A percentile compares a stretch with the other conserved stretches of the same genome.
These are phyloP conservation scores for Psilocybe mexicana DNA, from an alignment of 1,284 basidiomycete genomes.

Conservation along the genomic window DNA sequence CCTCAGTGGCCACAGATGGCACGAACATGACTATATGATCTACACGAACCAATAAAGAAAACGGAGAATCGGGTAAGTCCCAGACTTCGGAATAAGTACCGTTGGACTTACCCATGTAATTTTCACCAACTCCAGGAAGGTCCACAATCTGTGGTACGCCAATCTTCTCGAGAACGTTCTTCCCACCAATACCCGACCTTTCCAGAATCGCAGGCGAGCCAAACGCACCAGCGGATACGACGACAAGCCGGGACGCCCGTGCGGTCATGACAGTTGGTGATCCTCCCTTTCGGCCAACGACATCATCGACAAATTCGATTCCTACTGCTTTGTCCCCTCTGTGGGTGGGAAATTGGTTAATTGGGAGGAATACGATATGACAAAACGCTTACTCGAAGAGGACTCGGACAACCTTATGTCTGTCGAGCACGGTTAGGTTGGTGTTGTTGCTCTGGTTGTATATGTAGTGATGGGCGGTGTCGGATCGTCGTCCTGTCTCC, in stretches of 20 bases:
- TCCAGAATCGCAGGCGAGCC: conserved; percentile 58
- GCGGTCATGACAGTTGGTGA: conserved; percentile 26
- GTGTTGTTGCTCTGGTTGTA: conserved; percentile 48
- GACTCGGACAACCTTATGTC: conserved; percentile 45
- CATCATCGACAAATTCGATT: conserved; percentile 15
- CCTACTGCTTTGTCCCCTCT: not conserved
- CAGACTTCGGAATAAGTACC: not conserved
- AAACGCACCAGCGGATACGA: conserved; percentile 51
- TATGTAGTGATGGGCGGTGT: conserved; percentile 56
- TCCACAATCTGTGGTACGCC: conserved; percentile 45
- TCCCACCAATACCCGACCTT: conserved; percentile 49
- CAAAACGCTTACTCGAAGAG: conserved; percentile 22
- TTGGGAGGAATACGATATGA: not conserved
- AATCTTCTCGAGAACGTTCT: conserved; percentile 37
- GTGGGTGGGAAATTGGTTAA: not conserved
- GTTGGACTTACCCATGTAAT: conserved; percentile 43
- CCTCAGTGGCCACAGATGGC: conserved; percentile 38
- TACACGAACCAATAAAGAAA: conserved; percentile 18
- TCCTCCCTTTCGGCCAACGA: conserved; percentile 23
- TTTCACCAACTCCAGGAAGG: conserved; percentile 56
- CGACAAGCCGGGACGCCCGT: conserved; percentile 43
- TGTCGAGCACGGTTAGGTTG: conserved; percentile 42
- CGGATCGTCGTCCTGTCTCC: conserved; percentile 54
- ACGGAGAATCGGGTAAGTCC: not conserved
- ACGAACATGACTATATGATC: conserved; percentile 44